phyloP scores from a whole-genome alignment of 2,329 filamentous ascomycete species.

The Aspergillus fructus region DNA sequence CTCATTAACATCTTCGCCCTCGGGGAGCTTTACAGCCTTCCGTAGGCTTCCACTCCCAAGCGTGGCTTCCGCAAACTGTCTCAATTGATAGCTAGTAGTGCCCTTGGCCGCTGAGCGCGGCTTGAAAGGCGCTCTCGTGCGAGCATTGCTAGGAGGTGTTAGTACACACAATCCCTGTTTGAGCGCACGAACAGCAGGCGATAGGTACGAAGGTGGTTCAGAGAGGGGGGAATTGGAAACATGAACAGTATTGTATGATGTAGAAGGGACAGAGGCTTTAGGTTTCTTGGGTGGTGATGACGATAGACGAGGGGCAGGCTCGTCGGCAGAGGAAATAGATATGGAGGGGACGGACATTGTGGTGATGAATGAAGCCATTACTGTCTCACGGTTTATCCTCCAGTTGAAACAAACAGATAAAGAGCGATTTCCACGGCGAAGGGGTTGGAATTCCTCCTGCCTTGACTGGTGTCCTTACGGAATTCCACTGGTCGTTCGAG shows the following conservation, averaged over 20 bases:
- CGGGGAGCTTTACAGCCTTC: slow-evolving; percentile 94
- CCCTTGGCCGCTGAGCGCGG: slow-evolving; percentile 81
- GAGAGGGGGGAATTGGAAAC: slow-evolving; percentile 27
- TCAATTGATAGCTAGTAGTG: slow-evolving; percentile 86
- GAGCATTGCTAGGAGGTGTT: slow-evolving; percentile 68
- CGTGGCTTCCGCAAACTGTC: slow-evolving; percentile 97
- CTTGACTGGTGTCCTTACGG: slow-evolving; percentile 4
- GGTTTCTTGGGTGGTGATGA: slow-evolving; percentile 19
- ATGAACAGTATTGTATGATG: slow-evolving; percentile 32
- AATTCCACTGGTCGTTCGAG: background rate
- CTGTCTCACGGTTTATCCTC: background rate
- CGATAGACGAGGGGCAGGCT: slow-evolving; percentile 20
- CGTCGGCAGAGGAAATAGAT: slow-evolving; percentile 34
- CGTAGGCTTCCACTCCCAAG: slow-evolving; percentile 90
- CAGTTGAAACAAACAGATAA: slow-evolving; percentile 4
- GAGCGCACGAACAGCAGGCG: slow-evolving; percentile 34
- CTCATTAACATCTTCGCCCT: slow-evolving; percentile 96
- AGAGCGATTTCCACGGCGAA: background rate
- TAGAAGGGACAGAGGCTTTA: slow-evolving; percentile 25
- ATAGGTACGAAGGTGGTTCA: slow-evolving; percentile 37
- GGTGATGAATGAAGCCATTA: slow-evolving; percentile 76
- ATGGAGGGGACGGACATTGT: slow-evolving; percentile 67
- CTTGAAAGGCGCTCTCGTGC: slow-evolving; percentile 87
- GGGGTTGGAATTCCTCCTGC: slow-evolving; percentile 7
- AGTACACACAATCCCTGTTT: slow-evolving; percentile 41